A percentile compares a stretch with the other conserved stretches of the same genome.
These are phyloP conservation scores for Roridomyces roridus DNA, from an alignment of 768 basidiomycete genomes.

Conservation along the genomic window DNA sequence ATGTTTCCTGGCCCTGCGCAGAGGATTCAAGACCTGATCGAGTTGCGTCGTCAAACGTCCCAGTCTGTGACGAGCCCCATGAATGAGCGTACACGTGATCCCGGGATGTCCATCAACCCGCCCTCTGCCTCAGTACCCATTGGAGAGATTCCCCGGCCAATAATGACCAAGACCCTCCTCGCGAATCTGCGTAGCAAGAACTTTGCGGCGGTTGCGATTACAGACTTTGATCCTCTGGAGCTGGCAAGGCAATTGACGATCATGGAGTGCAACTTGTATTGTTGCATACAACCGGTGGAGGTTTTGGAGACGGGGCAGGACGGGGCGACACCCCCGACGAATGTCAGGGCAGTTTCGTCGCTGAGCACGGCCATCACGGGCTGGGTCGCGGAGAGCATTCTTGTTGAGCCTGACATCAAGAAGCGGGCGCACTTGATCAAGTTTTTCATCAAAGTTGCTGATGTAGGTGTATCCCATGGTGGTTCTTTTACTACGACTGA, in stretches of 20 bases:
- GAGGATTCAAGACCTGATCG: slow-evolving; percentile 73
- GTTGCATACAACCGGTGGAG: slow-evolving; percentile 87
- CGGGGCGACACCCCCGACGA: slow-evolving; percentile 63
- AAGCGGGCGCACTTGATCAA: slow-evolving; percentile 80
- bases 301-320: slow-evolving; percentile 84
- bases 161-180: slow-evolving; percentile 82
- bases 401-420: slow-evolving; percentile 90
- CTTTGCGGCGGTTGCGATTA: slow-evolving; percentile 67
- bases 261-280: slow-evolving; percentile 90
- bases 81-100: slow-evolving; percentile 72
- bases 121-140: slow-evolving; percentile 47
- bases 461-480: slow-evolving; percentile 57
- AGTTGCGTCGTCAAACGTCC: slow-evolving; percentile 56
- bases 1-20: slow-evolving; percentile 75
- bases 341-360: slow-evolving; percentile 84
- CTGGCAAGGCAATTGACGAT: slow-evolving; percentile 93
- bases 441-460: slow-evolving; percentile 93
- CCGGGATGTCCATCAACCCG: slow-evolving; percentile 76
- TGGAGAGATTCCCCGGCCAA: slow-evolving; percentile 83
- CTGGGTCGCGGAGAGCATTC: slow-evolving; percentile 94
- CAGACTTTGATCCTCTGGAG: slow-evolving; percentile 94
- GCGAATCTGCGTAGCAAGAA: slow-evolving; percentile 69
- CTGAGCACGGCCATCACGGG: slow-evolving; percentile 94
- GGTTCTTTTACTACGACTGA: slow-evolving; percentile 5
- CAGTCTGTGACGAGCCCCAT: slow-evolving; percentile 58